These are phyloP conservation scores for Cyberlindnera mississippiensis DNA, from an alignment of 805 yeast genomes.

Conservation along the genomic window DNA sequence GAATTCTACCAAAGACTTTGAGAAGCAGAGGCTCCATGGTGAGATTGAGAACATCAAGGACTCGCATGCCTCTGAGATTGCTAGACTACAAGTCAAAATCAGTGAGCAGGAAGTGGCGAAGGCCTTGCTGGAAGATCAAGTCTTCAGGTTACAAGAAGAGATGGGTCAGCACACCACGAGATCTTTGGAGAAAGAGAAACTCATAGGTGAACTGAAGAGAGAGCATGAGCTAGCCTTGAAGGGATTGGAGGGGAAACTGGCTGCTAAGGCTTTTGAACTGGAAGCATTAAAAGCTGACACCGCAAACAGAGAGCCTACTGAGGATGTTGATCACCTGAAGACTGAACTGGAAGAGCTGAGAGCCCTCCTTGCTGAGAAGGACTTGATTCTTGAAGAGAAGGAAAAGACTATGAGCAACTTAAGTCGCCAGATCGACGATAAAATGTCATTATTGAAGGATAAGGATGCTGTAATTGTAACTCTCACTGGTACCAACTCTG, in stretches of 20 bases:
- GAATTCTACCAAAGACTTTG: slow-evolving; percentile 15
- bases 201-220: slow-evolving; percentile 4
- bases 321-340: slow-evolving; percentile 3
- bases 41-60: slow-evolving; percentile 14
- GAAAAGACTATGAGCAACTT: background rate
- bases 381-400: background rate
- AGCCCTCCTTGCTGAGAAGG: slow-evolving; percentile 3
- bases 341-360: slow-evolving; percentile 1
- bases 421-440: slow-evolving; percentile 1
- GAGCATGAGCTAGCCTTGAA: slow-evolving; percentile 2
- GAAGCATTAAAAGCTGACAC: slow-evolving; percentile 1
- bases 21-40: slow-evolving; percentile 5
- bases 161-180: slow-evolving; percentile 4
- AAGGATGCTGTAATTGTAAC: slow-evolving; percentile 7
- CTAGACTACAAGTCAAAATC: slow-evolving; percentile 12
- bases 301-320: background rate
- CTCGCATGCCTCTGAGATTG: slow-evolving; percentile 2
- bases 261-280: slow-evolving; percentile 5
- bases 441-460: slow-evolving; percentile 1
- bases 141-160: slow-evolving; percentile 8
- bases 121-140: slow-evolving; percentile 9
- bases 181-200: slow-evolving; percentile 7
- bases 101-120: slow-evolving; percentile 21
- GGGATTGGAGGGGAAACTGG: slow-evolving; percentile 1
- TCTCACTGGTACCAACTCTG: background rate